Evolutionary conservation across 2,329 filamentous ascomycete species (phyloP).

Genomic region (Fusarium cyanostomum): DNA sequence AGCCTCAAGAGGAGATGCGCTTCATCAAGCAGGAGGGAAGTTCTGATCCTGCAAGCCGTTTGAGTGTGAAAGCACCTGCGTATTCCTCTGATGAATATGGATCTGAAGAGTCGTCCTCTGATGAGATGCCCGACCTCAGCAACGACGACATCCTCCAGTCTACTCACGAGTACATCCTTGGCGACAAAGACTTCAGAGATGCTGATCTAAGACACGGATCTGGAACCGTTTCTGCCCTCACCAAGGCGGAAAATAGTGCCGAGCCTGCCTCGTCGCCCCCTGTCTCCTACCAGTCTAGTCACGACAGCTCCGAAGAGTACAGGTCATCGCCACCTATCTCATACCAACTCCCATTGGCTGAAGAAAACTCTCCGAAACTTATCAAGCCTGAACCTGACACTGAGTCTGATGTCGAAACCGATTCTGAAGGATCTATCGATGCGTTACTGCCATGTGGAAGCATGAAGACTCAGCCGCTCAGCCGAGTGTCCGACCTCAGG

Average conservation of each 20-base stretch:
- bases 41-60: neutral
- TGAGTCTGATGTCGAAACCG: neutral
- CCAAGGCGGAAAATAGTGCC: neutral
- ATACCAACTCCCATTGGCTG: neutral
- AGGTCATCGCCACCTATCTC: conserved; percentile 18
- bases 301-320: neutral
- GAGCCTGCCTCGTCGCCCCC: neutral
- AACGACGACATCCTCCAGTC: neutral
- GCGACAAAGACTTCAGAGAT: neutral
- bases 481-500: neutral
- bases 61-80: neutral
- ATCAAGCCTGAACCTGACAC: neutral
- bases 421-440: too few species aligned
- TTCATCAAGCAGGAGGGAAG: conserved; percentile 8
- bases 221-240: neutral
- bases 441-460: neutral
- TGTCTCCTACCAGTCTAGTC: neutral
- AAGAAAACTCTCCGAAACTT: neutral
- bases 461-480: neutral
- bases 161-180: neutral
- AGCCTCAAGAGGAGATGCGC: conserved; percentile 1
- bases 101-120: neutral
- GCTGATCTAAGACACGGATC: neutral
- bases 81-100: neutral
- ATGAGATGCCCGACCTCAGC: neutral